phyloP scores from a whole-genome alignment of 2,329 filamentous ascomycete genomes.

The Penicillium thymicola region DNA sequence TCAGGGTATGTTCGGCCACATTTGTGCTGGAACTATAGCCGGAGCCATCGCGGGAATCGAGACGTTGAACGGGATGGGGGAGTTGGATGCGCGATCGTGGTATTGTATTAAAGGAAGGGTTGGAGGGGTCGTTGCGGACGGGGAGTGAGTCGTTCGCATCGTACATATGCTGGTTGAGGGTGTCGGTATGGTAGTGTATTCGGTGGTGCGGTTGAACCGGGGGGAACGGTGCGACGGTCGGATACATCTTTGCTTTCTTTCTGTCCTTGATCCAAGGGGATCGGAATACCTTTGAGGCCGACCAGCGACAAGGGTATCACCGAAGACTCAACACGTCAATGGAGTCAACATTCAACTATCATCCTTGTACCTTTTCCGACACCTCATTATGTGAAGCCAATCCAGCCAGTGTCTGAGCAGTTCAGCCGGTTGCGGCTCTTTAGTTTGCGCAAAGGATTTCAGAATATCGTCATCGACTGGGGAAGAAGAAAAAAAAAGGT shows the following conservation, averaged over 20 bases:
- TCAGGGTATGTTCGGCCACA: conserved; percentile 67
- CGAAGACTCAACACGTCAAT: conserved; percentile 22
- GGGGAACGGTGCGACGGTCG: conserved; percentile 46
- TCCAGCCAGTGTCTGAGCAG: background rate
- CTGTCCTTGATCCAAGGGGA: conserved; percentile 10
- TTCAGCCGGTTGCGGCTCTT: background rate
- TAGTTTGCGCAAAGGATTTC: background rate
- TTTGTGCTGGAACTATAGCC: conserved; percentile 24
- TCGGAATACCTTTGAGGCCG: conserved; percentile 17
- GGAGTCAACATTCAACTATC: conserved; percentile 35
- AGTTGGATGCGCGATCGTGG: conserved; percentile 36
- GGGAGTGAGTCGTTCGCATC: conserved; percentile 28
- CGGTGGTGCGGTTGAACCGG: conserved; percentile 44
- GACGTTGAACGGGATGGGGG: conserved; percentile 40
- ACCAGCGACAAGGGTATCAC: conserved; percentile 5
- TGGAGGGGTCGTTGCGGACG: conserved; percentile 27
- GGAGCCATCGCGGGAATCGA: conserved; percentile 29
- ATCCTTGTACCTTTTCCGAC: conserved; percentile 45
- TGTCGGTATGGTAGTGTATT: conserved; percentile 32
- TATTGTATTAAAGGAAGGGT: conserved; percentile 27
- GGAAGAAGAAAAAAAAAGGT: no score
- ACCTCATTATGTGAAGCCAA: conserved; percentile 42
- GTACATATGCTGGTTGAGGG: conserved; percentile 29
- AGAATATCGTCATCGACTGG: background rate
- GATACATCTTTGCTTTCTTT: conserved; percentile 43